These are phyloP conservation scores for Ceratocystis diversiconidia DNA, from an alignment of 2,329 filamentous ascomycete genomes.

Conservation along the genomic window DNA sequence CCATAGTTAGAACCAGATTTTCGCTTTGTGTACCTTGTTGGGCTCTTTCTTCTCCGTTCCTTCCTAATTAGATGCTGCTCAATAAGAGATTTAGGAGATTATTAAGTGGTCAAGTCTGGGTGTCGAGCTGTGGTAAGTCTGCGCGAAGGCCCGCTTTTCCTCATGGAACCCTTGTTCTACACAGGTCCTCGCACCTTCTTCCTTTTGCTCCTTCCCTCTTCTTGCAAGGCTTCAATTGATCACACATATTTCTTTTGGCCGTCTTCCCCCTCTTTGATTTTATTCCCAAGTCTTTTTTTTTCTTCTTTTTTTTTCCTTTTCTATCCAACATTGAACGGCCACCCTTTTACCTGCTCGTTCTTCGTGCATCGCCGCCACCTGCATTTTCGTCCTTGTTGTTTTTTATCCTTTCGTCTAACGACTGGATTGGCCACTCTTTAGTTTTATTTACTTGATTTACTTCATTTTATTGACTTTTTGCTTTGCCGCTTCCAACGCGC, in stretches of 20 bases:
- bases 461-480: not conserved
- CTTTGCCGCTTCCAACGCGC: slow-evolving; percentile 2
- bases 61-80: not conserved
- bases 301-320: not conserved
- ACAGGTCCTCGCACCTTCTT: not conserved
- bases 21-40: not conserved
- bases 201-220: slow-evolving; percentile 4
- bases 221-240: not conserved
- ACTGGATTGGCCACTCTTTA: slow-evolving; percentile 6
- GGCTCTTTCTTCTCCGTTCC: not conserved
- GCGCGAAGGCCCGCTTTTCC: not conserved
- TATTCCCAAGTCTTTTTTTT: not conserved
- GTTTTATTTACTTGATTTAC: not conserved
- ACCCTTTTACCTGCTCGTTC: not conserved
- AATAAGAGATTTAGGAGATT: not conserved
- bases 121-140: not conserved
- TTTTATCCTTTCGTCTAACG: slow-evolving; percentile 8
- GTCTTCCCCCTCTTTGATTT: not conserved
- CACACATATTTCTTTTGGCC: not conserved
- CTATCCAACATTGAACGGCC: not conserved
- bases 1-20: not conserved
- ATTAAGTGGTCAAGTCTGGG: too few species aligned
- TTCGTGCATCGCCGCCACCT: slow-evolving; percentile 9
- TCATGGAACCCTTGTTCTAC: slow-evolving; percentile 2
- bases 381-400: slow-evolving; percentile 5